Base-by-base conservation (phyloP, 2,329 filamentous ascomycete genomes). In the Fusarium sp. region DNA sequence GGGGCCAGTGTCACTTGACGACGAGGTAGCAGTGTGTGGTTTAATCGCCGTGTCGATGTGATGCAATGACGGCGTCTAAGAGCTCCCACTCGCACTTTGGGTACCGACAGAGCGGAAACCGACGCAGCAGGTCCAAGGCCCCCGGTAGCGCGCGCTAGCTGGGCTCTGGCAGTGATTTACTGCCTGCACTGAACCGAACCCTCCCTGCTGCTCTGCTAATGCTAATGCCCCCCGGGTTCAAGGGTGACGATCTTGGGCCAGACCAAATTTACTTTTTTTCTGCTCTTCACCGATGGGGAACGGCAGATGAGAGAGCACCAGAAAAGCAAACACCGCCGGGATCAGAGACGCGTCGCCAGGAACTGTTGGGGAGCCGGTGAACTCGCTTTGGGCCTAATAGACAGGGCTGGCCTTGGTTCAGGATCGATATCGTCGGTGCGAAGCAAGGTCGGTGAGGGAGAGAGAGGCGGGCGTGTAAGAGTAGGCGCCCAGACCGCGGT, bases 101-200 rank as follows among this genome's bases (percentile, higher is more conserved):
- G 62, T 70, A 66, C 68, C 65, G 68, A 72, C 68, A 72, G 68
- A 66, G 43, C 52, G 68, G 68, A 57, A 66, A 56, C 66, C 44
- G 48, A 50, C 66, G 41, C 48, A 67, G 51, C 52, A 66, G 66
- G 51, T 58, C 56, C 50, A 52, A 58, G 47, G 57, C 10, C 50
- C n/a, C 40, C 16, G 40, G 64, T 70, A 65, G 67, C 67, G 67
- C 67, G 66, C 67, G 67, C 67, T 70, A 70, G 63, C 55, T 60
- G 40, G 64, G 67, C 63, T 64, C 53, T 58, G 18, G 18, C 60
- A 68, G 60, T 62, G 50, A 27, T 30, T 65, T 31, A 23, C 18
- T 23, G 18, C 18, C 18, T 23, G 18, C 18, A 23, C 18, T 23
- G 18, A 23, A 23, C 18, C 18, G 18, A 23, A 23, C 18, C 18